A percentile compares a stretch with the other conserved stretches of the same genome.
These are phyloP conservation scores for Debaryomyces sp. DNA, from an alignment of 1,139 yeast genomes.

Conservation along the genomic window DNA sequence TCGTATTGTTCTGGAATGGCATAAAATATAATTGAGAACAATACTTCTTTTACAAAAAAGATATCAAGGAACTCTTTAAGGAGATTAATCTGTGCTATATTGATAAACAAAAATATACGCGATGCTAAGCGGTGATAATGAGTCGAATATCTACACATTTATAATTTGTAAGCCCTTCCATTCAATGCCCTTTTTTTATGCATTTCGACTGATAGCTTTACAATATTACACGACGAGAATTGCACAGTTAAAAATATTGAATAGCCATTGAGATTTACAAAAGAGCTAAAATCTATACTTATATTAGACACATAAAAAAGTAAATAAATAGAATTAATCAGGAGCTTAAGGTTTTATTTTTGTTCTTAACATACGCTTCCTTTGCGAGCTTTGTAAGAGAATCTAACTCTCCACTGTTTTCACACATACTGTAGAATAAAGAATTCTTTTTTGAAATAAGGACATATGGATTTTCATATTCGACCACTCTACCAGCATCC, in stretches of 20 bases:
- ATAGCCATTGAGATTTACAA: background rate
- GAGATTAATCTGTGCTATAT: too few species aligned
- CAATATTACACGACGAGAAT: background rate
- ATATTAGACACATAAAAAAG: background rate
- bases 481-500: constrained; percentile 92
- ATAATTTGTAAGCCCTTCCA: background rate
- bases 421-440: constrained; percentile 86
- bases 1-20: background rate
- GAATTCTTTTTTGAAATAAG: constrained; percentile 65
- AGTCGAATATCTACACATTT: background rate
- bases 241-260: background rate
- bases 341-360: constrained; percentile 22
- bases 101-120: too few species aligned
- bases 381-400: constrained; percentile 73
- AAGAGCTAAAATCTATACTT: background rate
- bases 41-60: background rate
- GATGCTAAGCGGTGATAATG: background rate
- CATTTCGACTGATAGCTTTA: background rate
- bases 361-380: constrained; percentile 47
- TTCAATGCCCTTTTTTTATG: background rate
- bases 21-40: background rate
- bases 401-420: constrained; percentile 89
- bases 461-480: constrained; percentile 83
- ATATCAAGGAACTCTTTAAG: background rate
- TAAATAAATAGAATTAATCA: background rate